Conservation (phyloP, 805 yeast genomes). For the Isabelozyma gotoi region DNA sequence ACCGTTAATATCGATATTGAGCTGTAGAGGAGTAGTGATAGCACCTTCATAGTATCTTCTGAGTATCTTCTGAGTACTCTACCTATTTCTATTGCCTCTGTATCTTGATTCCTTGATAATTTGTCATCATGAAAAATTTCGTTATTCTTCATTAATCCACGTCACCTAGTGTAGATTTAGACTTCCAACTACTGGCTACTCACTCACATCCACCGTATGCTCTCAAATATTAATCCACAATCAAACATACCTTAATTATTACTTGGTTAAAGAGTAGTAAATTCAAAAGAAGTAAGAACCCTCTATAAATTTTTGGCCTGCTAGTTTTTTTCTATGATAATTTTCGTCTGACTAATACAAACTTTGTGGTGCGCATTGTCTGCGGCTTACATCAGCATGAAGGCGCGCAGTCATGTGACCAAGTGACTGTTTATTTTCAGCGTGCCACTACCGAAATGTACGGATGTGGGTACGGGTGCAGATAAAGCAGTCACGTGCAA, state of each 20-base stretch:
- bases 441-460: background rate
- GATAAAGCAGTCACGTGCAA: background rate
- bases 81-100: no score
- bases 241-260: background rate
- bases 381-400: background rate
- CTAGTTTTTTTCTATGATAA: background rate
- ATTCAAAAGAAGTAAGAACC: background rate
- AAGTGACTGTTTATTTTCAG: background rate
- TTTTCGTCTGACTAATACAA: background rate
- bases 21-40: background rate
- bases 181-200: no score
- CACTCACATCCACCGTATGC: background rate
- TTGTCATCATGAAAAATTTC: background rate
- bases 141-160: no score
- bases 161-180: no score
- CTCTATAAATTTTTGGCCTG: background rate
- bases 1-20: constrained; percentile 1
- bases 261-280: background rate
- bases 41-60: no score
- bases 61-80: no score
- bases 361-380: background rate
- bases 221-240: background rate
- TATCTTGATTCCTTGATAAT: background rate
- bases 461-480: no score
- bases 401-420: background rate